A percentile compares a stretch with the other conserved stretches of the same genome.
Evolutionary conservation across 2,329 filamentous ascomycete genomes (phyloP).

Genomic region (Arachnomyces sp.): DNA sequence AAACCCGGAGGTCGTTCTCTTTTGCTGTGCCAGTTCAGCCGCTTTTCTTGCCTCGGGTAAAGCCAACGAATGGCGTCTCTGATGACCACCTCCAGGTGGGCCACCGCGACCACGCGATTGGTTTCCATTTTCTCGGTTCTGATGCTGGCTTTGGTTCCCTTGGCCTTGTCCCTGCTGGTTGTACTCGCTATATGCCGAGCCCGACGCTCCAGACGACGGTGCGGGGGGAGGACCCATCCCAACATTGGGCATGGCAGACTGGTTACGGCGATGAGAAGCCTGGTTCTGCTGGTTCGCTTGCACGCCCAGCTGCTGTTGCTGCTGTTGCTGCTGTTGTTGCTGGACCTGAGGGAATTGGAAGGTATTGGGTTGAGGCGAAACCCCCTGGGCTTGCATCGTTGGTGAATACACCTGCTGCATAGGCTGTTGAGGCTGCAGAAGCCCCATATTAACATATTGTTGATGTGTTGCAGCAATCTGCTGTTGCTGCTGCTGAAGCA

Average conservation of each 20-base stretch:
- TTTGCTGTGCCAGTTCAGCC: constrained; percentile 92
- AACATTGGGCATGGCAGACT: constrained; percentile 91
- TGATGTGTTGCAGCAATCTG: constrained; percentile 94
- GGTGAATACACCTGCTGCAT: constrained; percentile 69
- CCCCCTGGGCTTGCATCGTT: constrained; percentile 62
- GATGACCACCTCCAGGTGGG: constrained; percentile 65
- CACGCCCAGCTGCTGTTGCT: constrained; percentile 53
- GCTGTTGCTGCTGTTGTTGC: constrained; percentile 47
- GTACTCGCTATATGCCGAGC: constrained; percentile 69
- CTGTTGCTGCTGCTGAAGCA: constrained; percentile 93
- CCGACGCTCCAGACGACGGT: constrained; percentile 78
- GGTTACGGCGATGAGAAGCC: constrained; percentile 91
- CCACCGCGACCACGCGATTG: constrained; percentile 68
- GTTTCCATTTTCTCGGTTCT: constrained; percentile 63
- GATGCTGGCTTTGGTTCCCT: constrained; percentile 58
- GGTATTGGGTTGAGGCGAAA: constrained; percentile 64
- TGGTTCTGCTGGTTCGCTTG: constrained; percentile 69
- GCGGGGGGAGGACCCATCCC: constrained; percentile 85
- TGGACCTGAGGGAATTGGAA: constrained; percentile 85
- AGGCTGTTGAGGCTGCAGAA: constrained; percentile 78
- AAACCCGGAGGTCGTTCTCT: constrained; percentile 86
- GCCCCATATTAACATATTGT: constrained; percentile 95
- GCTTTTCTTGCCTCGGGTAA: constrained; percentile 96
- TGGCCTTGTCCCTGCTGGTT: constrained; percentile 50
- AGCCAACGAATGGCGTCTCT: constrained; percentile 88